phyloP scores from a whole-genome alignment of 768 basidiomycete genomes.

The Phanerochaete carnosa region DNA sequence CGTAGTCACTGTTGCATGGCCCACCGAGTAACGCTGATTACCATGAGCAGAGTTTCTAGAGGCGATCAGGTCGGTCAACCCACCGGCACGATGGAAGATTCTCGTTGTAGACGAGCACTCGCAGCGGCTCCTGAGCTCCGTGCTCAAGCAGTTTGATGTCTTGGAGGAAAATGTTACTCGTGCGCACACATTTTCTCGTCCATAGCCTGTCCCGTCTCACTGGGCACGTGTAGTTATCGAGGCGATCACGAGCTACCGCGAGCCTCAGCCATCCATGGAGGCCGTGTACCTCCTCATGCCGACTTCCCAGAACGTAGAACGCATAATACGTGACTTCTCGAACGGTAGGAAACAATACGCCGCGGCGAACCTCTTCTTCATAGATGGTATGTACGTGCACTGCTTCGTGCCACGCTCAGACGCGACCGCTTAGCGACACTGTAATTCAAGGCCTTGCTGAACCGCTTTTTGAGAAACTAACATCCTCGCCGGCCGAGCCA shows the following conservation, averaged over 20 bases:
- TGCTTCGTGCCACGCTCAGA: neutral
- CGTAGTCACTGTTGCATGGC: conserved; percentile 16
- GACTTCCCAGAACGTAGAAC: conserved; percentile 89
- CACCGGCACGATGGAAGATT: conserved; percentile 92
- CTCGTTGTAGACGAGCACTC: conserved; percentile 94
- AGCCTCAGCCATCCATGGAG: conserved; percentile 82
- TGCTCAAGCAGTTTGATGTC: conserved; percentile 92
- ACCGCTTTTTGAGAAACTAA: conserved; percentile 68
- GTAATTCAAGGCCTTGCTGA: conserved; percentile 68
- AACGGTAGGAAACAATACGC: conserved; percentile 67
- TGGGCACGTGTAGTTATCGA: conserved; percentile 72
- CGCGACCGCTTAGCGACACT: conserved; percentile 4
- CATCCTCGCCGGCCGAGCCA: conserved; percentile 72
- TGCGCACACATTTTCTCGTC: conserved; percentile 36
- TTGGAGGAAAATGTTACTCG: conserved; percentile 95
- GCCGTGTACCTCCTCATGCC: conserved; percentile 95
- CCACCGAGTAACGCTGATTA: conserved; percentile 30
- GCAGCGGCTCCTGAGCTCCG: conserved; percentile 76
- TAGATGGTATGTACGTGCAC: conserved; percentile 62
- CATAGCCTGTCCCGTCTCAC: neutral
- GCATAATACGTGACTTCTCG: conserved; percentile 83
- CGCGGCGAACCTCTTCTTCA: conserved; percentile 87
- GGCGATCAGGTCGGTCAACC: conserved; percentile 82
- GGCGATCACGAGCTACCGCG: conserved; percentile 77
- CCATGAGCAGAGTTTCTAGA: conserved; percentile 71